Conservation (phyloP, 225 moss, liverwort and hornwort genomes). For the Pseudoscleropodium purum region DNA sequence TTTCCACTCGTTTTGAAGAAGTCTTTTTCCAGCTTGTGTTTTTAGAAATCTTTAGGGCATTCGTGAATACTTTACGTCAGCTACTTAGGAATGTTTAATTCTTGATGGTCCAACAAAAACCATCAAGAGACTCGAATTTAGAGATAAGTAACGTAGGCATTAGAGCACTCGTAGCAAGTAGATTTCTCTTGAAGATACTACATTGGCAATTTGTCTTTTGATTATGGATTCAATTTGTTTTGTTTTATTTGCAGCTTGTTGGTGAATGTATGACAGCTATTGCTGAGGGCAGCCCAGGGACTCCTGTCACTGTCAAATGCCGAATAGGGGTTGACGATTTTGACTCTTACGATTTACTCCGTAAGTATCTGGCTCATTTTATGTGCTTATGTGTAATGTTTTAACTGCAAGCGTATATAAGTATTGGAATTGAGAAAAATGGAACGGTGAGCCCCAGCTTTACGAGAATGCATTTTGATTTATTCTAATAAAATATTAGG, state of each 20-base stretch:
- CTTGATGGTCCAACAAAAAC: background rate
- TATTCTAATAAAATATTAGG: background rate
- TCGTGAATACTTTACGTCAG: background rate
- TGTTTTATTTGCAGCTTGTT: constrained; percentile 67
- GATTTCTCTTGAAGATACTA: background rate
- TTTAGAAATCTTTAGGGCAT: background rate
- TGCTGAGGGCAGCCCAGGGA: constrained; percentile 66
- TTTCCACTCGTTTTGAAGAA: background rate
- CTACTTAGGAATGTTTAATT: background rate
- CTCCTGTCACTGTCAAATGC: constrained; percentile 93
- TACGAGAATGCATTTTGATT: background rate
- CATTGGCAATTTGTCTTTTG: background rate
- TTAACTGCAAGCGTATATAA: background rate
- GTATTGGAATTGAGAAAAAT: background rate
- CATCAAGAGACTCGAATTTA: background rate
- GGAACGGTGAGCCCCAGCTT: background rate
- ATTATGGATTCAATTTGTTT: background rate
- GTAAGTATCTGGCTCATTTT: constrained; percentile 36
- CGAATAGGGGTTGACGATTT: constrained; percentile 94
- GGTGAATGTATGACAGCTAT: constrained; percentile 76
- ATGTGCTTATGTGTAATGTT: background rate
- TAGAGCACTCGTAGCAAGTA: background rate
- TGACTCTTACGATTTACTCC: constrained; percentile 83
- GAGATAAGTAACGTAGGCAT: background rate
- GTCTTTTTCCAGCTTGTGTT: background rate